Evolutionary conservation across 768 basidiomycete genomes (phyloP).

Genomic region (Hygrophorus russula): DNA sequence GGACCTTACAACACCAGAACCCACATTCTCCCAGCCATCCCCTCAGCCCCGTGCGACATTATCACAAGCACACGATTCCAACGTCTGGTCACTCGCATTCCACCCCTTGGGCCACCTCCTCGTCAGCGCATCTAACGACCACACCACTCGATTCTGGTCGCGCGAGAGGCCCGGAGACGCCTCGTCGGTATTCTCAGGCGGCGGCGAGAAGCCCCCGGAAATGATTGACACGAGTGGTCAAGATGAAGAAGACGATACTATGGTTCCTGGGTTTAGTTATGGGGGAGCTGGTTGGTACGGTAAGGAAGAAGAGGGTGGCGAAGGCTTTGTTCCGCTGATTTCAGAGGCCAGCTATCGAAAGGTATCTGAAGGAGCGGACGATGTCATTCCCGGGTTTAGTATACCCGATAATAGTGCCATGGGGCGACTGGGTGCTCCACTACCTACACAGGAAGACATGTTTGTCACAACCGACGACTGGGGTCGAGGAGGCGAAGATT

Average conservation of each 20-base stretch:
- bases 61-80: conserved; percentile 95
- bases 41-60: conserved; percentile 69
- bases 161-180: conserved; percentile 82
- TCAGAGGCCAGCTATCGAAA: conserved; percentile 8
- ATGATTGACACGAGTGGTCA: conserved; percentile 41
- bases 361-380: conserved; percentile 28
- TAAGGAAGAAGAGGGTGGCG: conserved; percentile 8
- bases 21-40: conserved; percentile 29
- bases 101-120: conserved; percentile 95
- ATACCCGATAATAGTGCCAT: conserved; percentile 14
- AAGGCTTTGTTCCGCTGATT: conserved; percentile 7
- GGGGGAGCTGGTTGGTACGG: conserved; percentile 14
- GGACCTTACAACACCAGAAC: conserved; percentile 68
- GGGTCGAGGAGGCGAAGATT: conserved; percentile 15
- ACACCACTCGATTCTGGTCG: conserved; percentile 98
- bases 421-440: conserved; percentile 21
- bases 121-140: conserved; percentile 92
- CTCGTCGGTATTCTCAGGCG: conserved; percentile 65
- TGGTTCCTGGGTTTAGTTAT: conserved; percentile 66
- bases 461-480: conserved; percentile 10
- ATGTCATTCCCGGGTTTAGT: conserved; percentile 58
- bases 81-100: conserved; percentile 92
- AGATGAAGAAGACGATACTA: conserved; percentile 66
- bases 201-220: conserved; percentile 79
- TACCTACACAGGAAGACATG: conserved; percentile 14